Evolutionary conservation across 2,329 filamentous ascomycete species (phyloP), one percentile per base, ranked within the genome.

Genomic region (Claviceps spartinae): DNA sequence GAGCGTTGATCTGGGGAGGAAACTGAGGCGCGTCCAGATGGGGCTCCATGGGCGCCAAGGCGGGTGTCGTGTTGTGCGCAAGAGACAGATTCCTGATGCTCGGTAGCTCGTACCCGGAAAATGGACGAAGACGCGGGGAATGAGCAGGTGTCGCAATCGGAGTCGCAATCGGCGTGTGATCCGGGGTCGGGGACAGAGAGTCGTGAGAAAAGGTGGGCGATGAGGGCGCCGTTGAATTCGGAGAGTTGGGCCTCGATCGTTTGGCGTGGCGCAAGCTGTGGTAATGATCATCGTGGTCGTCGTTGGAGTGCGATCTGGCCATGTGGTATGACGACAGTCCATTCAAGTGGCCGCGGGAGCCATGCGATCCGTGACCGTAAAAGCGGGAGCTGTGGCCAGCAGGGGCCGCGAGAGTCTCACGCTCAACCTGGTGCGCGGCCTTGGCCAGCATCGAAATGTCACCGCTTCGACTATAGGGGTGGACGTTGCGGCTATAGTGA

Each of bases 91-190:
- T 78, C 53, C 93, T 84, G 60, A 98, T 82, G 44, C 87, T 88
- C 36, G 93, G 91, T 51, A 97, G 76, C 67, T 96, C 90, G 60
- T 74, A 71, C 51, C 91, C 77, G 58, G 85, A 79, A 63, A 86
- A 85, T 3, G 91, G 88, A 55, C 90, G 80, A 59, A 98, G 76
- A 44, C 93, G 87, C 49, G 93, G 93, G 18, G 90, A 96, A 69
- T 97, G 93, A 44, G 90, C 91, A 4, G 91, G 91, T 5, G 44
- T 46, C 16, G 44, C 44, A 18, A 46, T n/a, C 24, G 44, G 44
- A 1, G 91, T 98, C 30, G 90, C 91, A 52, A 97, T 82, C n/a
- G 91, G 91, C n/a, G 93, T 97, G 73, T 96, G 90, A 63, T 97
- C 91, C 11, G 91, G 93, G 1, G 91, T 98, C 4, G 91, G 93